Evolutionary conservation across 495 filamentous ascomycete species (phyloP).

Genomic region (Neurospora sp.): DNA sequence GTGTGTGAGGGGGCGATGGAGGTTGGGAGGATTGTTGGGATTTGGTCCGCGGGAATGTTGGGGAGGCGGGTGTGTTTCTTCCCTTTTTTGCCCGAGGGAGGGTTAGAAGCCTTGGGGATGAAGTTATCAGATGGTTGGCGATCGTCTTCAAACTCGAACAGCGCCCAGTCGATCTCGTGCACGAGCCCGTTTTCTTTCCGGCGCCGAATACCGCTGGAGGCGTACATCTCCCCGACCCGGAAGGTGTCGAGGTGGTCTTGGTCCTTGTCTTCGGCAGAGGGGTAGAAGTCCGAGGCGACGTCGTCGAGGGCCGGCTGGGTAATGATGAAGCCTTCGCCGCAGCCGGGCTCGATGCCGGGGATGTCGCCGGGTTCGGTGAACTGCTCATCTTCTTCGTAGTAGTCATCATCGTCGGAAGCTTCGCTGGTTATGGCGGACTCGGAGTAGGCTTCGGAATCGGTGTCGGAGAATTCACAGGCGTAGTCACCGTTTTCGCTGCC

Average conservation of each 20-base stretch:
- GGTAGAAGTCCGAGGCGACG: conserved; percentile 70
- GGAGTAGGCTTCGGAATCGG: conserved; percentile 40
- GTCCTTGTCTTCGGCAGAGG: conserved; percentile 35
- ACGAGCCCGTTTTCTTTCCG: conserved; percentile 49
- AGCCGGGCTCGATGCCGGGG: conserved; percentile 64
- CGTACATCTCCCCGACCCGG: conserved; percentile 71
- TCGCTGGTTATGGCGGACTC: conserved; percentile 38
- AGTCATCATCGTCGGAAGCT: conserved; percentile 25
- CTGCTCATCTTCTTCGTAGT: conserved; percentile 31
- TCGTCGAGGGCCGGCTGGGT: conserved; percentile 87
- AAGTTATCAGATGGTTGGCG: conserved; percentile 63
- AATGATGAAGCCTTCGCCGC: conserved; percentile 61
- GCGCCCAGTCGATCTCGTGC: conserved; percentile 94
- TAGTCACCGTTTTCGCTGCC: conserved; percentile 33
- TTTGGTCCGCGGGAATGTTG: background rate
- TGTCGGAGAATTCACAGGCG: conserved; percentile 43
- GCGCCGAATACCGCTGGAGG: conserved; percentile 77
- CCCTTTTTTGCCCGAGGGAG: background rate
- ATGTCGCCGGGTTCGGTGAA: conserved; percentile 66
- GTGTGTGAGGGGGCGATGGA: conserved; percentile 32
- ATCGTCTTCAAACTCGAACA: conserved; percentile 68
- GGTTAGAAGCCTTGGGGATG: conserved; percentile 20
- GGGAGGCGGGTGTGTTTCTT: background rate
- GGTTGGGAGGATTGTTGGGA: conserved; percentile 24
- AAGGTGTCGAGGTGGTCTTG: conserved; percentile 65